Conservation (phyloP, 2,329 filamentous ascomycete genomes). For the Penicillium sp. region DNA sequence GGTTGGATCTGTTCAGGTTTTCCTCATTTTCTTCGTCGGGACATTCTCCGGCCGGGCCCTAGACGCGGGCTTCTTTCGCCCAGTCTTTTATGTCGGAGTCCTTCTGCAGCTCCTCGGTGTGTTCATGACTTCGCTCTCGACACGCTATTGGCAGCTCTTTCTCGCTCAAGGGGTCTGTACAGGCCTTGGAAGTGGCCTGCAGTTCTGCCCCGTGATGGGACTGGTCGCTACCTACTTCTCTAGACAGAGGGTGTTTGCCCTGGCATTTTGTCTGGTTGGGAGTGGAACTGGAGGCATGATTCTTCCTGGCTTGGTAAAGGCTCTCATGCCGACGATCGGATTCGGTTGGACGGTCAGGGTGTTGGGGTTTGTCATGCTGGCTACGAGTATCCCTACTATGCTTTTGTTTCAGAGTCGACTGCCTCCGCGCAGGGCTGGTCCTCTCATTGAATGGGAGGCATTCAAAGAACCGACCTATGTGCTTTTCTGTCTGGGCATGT, state of each 20-base stretch:
- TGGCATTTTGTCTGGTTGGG: conserved; percentile 1
- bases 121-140: neutral
- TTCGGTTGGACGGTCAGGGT: conserved; percentile 9
- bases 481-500: conserved; percentile 21
- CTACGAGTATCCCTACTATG: conserved; percentile 9
- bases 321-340: conserved; percentile 2
- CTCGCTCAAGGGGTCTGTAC: neutral
- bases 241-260: conserved; percentile 1
- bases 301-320: conserved; percentile 8
- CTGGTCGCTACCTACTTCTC: conserved; percentile 46
- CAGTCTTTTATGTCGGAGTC: conserved; percentile 23
- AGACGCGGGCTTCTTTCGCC: conserved; percentile 42
- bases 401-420: conserved; percentile 8
- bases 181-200: conserved; percentile 43
- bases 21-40: conserved; percentile 44
- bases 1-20: conserved; percentile 45
- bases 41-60: conserved; percentile 40
- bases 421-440: conserved; percentile 5
- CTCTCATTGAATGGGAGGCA: conserved; percentile 9
- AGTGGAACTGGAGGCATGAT: conserved; percentile 6
- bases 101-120: neutral
- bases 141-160: neutral
- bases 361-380: conserved; percentile 38
- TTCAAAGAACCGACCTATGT: conserved; percentile 39
- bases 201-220: conserved; percentile 42